Percentiles rank a stretch among this genome's conserved stretches.
These are phyloP conservation scores for Pestalotiopsis sp. DNA, from an alignment of 2,329 filamentous ascomycete species.

Conservation along the genomic window DNA sequence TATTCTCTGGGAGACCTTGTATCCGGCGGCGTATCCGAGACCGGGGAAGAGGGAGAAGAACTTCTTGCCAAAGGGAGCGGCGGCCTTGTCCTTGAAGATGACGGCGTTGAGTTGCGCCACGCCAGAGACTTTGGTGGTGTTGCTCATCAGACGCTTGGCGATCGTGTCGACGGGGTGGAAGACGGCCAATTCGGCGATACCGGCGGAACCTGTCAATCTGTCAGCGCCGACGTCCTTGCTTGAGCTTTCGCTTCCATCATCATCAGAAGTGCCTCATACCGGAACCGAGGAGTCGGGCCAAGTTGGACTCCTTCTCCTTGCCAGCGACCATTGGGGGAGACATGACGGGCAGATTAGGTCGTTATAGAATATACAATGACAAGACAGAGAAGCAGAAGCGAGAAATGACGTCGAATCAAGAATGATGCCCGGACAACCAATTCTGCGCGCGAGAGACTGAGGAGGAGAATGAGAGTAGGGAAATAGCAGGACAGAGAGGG, in stretches of 20 bases:
- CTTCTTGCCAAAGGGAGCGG: constrained; percentile 70
- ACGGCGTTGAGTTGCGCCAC: constrained; percentile 76
- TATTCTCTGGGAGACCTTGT: constrained; percentile 95
- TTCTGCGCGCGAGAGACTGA: not conserved
- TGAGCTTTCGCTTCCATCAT: not conserved
- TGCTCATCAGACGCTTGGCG: constrained; percentile 99
- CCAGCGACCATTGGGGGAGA: constrained; percentile 60
- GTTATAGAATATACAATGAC: not conserved
- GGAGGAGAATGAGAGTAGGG: not conserved
- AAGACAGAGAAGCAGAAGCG: not conserved
- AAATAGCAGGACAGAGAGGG: not conserved
- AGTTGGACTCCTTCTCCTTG: constrained; percentile 79
- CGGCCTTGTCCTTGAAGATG: constrained; percentile 89
- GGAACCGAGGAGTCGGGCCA: constrained; percentile 87
- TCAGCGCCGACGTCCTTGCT: not conserved
- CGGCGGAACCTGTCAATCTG: constrained; percentile 58
- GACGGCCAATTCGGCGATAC: constrained; percentile 66
- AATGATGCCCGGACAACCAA: not conserved
- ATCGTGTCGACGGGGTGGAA: constrained; percentile 91
- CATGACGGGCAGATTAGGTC: constrained; percentile 44
- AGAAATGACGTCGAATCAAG: constrained; percentile 1
- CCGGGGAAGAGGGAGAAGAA: constrained; percentile 97
- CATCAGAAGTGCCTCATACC: constrained; percentile 54
- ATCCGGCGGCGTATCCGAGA: constrained; percentile 94
- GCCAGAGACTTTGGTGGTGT: constrained; percentile 65